Base-by-base conservation (phyloP, 164 flowering plant species). In the Liriodendron chinense region DNA sequence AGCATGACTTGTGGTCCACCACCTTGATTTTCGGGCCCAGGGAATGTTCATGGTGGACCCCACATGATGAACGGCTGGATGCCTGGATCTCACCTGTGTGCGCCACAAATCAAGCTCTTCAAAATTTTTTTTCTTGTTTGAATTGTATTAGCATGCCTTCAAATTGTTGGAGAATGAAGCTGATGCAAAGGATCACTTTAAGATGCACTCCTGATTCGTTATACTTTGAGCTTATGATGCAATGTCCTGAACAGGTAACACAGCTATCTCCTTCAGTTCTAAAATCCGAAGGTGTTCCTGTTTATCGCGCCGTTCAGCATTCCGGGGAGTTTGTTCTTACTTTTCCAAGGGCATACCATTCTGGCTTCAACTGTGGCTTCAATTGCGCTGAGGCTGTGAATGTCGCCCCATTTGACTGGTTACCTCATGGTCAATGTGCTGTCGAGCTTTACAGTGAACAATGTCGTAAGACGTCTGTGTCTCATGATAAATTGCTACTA, bases 351-450 rank as follows among this genome's bases (percentile, higher is more conserved):
- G 96, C 96, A 76, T 92, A 92, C 76, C 96, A 92, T 75, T 64
- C 91, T 43, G 96, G 96, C 57, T 90, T 92, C 77, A 92, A 92
- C 78, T 90, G 96, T 79, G 96, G 96, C 28, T 90, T 90, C 78
- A 92, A 92, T 80, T 92, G 94, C 82, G 94, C 96, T 0, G 94
- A 92, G 84, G 96, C 96, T 22, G 96, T 92, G 48, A 92, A 92
- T 84, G 91, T 92, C 61, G 96, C 94, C 9, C 96, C 96, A 28
- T 80, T 90, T 80, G 96, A 92, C 82, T 92, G 96, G 96, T 81
- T 92, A 61, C 83, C 78, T 8, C 91, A 90, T 84, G 96, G 96
- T 47, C 96, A 92, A 75, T 77, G 77, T 79, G 96, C 93, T 67
- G 94, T 90, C 59, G 94, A 92, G 82, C 88, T 89, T 18, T 90